Evolutionary conservation across 441 rosid genomes (phyloP).

Genomic region (Syzygium syzygioides): DNA sequence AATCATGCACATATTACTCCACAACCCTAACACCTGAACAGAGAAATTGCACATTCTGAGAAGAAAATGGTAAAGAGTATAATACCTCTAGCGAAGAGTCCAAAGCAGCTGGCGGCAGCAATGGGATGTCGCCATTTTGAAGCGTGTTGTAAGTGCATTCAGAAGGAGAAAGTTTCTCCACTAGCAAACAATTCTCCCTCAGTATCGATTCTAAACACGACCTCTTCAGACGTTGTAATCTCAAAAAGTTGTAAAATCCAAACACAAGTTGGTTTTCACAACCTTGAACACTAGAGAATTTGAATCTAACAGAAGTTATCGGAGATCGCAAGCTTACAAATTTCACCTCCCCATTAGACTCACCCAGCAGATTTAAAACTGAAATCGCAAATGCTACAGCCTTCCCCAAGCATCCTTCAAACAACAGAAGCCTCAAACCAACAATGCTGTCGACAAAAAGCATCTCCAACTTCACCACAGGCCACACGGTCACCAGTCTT

Average conservation of each 20-base stretch:
- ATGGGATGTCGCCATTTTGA: conserved; percentile 36
- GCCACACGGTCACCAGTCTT: conserved; percentile 46
- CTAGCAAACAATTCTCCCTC: conserved; percentile 42
- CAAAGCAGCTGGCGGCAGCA: conserved; percentile 17
- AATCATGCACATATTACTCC: not conserved
- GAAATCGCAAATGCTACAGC: conserved; percentile 53
- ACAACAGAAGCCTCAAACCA: conserved; percentile 61
- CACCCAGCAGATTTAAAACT: conserved; percentile 44
- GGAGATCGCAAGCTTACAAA: conserved; percentile 50
- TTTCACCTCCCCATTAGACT: conserved; percentile 35
- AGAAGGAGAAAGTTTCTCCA: conserved; percentile 50
- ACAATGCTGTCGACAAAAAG: conserved; percentile 66
- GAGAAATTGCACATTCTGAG: not conserved
- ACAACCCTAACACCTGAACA: not conserved
- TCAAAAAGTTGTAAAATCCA: conserved; percentile 49
- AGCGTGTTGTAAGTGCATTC: conserved; percentile 56
- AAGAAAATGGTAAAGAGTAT: not conserved
- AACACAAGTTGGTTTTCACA: conserved; percentile 52
- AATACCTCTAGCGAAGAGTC: conserved; percentile 38
- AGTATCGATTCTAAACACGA: conserved; percentile 41
- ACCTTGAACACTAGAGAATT: conserved; percentile 45
- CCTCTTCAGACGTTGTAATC: conserved; percentile 60
- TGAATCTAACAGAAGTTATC: conserved; percentile 66
- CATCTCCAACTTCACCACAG: conserved; percentile 78
- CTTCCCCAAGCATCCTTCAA: conserved; percentile 77